Evolutionary conservation across 2,329 filamentous ascomycete species (phyloP).

Genomic region (Alternaria brassicicola): DNA sequence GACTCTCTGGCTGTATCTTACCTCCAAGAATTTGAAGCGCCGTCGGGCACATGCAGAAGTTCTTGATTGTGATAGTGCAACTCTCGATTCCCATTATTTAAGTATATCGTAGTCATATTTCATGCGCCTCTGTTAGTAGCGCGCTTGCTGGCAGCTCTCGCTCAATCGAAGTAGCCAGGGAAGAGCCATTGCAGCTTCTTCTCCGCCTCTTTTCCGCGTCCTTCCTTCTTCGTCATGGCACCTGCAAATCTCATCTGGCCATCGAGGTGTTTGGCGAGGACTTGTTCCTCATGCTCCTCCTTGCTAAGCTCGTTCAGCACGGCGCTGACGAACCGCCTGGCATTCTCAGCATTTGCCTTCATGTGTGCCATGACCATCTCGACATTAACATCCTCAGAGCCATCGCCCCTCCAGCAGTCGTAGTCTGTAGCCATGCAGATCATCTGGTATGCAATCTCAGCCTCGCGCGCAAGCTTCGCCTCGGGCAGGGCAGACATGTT

Average conservation of each 20-base stretch:
- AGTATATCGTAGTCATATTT: not conserved
- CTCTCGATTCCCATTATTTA: not conserved
- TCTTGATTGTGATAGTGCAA: not conserved
- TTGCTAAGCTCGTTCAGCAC: conserved; percentile 85
- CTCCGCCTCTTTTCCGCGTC: conserved; percentile 74
- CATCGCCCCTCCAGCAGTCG: conserved; percentile 90
- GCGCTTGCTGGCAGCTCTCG: not conserved
- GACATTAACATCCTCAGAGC: conserved; percentile 80
- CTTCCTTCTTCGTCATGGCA: conserved; percentile 79
- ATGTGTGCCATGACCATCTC: conserved; percentile 98
- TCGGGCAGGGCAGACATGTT: conserved; percentile 98
- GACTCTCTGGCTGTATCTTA: conserved; percentile 7
- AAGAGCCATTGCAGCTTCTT: conserved; percentile 87
- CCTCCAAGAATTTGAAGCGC: not conserved
- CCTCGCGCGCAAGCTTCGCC: conserved; percentile 93
- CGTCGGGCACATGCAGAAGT: not conserved
- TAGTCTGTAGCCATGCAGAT: conserved; percentile 99
- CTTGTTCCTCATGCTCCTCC: conserved; percentile 75
- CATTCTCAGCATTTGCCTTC: conserved; percentile 90
- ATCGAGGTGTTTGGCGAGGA: conserved; percentile 80
- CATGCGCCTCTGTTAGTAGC: not conserved
- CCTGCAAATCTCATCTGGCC: conserved; percentile 79
- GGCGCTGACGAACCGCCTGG: conserved; percentile 80
- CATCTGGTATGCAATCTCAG: conserved; percentile 96
- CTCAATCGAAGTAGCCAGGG: conserved; percentile 71